phyloP scores from a whole-genome alignment of 1,284 basidiomycete species.

The Papiliotrema terrestris region DNA sequence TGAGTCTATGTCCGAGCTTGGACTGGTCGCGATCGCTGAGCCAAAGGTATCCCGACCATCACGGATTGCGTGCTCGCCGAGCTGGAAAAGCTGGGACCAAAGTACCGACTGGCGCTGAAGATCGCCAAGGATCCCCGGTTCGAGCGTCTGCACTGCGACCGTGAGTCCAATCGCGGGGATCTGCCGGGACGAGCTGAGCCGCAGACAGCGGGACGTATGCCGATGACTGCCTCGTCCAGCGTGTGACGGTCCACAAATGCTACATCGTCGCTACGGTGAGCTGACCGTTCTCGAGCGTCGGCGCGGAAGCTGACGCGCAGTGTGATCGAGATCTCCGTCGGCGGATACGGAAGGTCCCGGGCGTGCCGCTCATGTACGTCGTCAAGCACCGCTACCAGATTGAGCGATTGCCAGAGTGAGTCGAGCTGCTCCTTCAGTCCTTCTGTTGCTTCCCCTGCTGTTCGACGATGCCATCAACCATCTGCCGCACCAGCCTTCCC shows the following conservation, averaged over 20 bases:
- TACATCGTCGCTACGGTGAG: constrained; percentile 87
- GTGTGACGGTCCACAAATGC: constrained; percentile 91
- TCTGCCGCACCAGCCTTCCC: background rate
- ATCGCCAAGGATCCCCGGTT: constrained; percentile 97
- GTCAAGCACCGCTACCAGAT: constrained; percentile 85
- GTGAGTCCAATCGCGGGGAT: constrained; percentile 18
- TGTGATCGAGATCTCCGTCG: constrained; percentile 93
- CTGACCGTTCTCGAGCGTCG: constrained; percentile 2
- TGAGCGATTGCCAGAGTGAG: constrained; percentile 77
- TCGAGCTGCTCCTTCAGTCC: too few species aligned
- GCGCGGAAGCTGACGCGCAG: constrained; percentile 13
- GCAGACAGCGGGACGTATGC: constrained; percentile 87
- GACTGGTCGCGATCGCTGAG: background rate
- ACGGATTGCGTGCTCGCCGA: constrained; percentile 98
- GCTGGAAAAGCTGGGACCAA: constrained; percentile 92
- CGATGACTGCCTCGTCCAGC: constrained; percentile 95
- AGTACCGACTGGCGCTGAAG: constrained; percentile 85
- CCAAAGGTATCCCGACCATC: constrained; percentile 88
- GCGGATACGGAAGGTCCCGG: constrained; percentile 87
- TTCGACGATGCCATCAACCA: too few species aligned
- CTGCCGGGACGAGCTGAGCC: background rate
- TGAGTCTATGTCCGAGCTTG: constrained; percentile 50
- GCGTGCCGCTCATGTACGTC: constrained; percentile 95
- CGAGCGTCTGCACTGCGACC: constrained; percentile 86
- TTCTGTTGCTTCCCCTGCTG: background rate